Base-by-base conservation (phyloP, 768 basidiomycete species). In the Phylloporus scabripes region DNA sequence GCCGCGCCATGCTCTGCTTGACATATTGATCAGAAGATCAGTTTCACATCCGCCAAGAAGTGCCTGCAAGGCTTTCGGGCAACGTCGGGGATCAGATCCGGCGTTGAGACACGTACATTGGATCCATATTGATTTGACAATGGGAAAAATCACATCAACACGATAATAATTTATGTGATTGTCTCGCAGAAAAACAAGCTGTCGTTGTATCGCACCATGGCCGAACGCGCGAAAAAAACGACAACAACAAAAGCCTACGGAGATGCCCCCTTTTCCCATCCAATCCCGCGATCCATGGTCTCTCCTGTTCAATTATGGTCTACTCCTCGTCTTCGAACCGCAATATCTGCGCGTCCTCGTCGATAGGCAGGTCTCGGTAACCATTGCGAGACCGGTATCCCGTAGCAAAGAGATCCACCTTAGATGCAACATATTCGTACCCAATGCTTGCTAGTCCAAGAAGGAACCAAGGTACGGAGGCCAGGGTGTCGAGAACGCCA, bases 401-500 rank as follows among this genome's bases (percentile, higher is more conserved):
- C 28, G 68, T 56, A 4, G 63, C 61, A 4, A 69, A 7, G 1
- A 56, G 54, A 14, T 78, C 80, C 39, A 78, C 54, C 45, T 65
- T 71, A 18, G 78, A 80, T 0, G 74, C 61, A 2, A 83, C 73
- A 67, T 78, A 82, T 61, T 85, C 85, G 70, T 78, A 84, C 3
- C 80, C 87, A 49, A 91, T 81, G 1, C 86, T 81, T 0, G 74
- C 78, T 20, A 93, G 57, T 18, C 93, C 94, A 37, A 96, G 59
- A 43, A 95, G 63, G 74, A 88, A 94, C 83, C 86, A 94, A 0
- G 94, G 94, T 2, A 97, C 79, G 9, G 88, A 91, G 1, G 89
- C 91, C 36, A 96, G 61, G 3, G 89, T 93, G 18, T 75, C 82
- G 49, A 93, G 50, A 0, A 74, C 51, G 14, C 78, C 75, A 0